Base-by-base conservation (phyloP, 2,329 filamentous ascomycete genomes). In the Fusarium nygamai region DNA sequence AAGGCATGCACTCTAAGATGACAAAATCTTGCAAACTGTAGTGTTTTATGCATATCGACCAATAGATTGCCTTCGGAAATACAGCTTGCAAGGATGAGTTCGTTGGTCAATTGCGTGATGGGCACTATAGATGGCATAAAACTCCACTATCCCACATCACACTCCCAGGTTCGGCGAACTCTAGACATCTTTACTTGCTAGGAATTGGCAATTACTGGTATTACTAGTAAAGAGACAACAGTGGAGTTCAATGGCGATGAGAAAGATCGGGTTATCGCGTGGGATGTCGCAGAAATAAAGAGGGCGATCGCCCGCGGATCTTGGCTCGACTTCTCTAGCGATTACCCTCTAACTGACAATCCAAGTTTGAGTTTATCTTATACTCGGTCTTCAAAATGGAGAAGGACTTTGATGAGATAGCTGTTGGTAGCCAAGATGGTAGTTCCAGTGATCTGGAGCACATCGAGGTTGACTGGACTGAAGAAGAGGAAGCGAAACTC, bases 401-500 rank as follows among this genome's bases (percentile, higher is more conserved):
- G 22, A 76, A 72, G 54, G 50, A 57, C 8, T 48, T 67, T 38
- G 69, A 72, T 10, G 66, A 73, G 29, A 69, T 61, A 17, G 59
- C n/a, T 17, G 34, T 51, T 11, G 51, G 57, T 29, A 68, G 65
- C 47, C 64, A 47, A 27, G 61, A 60, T 43, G 61, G 64, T 6
- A 67, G 69, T 44, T 38, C 57, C 41, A 72, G 60, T 14, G 73
- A 76, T 36, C 27, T 66, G n/a, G 73, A 76, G 20, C 38, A 53
- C 33, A 64, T 73, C 11, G 74, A 76, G 3, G 61, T 71, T 22
- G 73, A 81, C 43, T 80, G 77, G 79, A 73, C 76, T 2, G 59
- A 64, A 5, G 79, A 80, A 56, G 79, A 81, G 39, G 79, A 81
- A 58, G 74, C 75, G 44, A 64, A 61, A 20, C 54, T 81, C 24